Percentiles rank a stretch among this genome's conserved stretches.
phyloP scores from a whole-genome alignment of 495 filamentous ascomycete species.

The Penicillium canariense region DNA sequence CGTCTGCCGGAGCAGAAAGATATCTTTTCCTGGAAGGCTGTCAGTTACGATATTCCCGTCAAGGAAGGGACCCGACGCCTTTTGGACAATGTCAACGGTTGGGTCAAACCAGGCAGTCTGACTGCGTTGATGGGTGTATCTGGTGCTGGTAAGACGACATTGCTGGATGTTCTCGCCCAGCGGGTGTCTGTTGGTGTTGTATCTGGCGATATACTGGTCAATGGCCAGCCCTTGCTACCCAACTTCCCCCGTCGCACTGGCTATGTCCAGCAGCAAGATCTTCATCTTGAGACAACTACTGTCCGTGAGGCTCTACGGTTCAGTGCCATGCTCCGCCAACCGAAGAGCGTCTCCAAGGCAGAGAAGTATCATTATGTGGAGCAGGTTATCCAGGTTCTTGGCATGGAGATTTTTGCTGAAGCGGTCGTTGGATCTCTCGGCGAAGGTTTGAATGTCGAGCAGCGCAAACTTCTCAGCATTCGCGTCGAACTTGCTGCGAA shows the following conservation, averaged over 20 bases:
- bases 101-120: conserved; percentile 63
- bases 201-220: conserved; percentile 49
- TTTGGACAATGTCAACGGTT: conserved; percentile 60
- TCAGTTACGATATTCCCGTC: conserved; percentile 64
- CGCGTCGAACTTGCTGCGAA: conserved; percentile 88
- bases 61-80: conserved; percentile 55
- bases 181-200: conserved; percentile 50
- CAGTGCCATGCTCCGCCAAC: conserved; percentile 80
- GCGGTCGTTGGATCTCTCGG: conserved; percentile 40
- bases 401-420: conserved; percentile 44
- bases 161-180: conserved; percentile 58
- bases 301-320: conserved; percentile 83
- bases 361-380: conserved; percentile 51
- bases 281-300: conserved; percentile 81
- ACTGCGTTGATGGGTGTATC: conserved; percentile 60
- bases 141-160: conserved; percentile 64
- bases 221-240: conserved; percentile 52
- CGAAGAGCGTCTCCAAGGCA: conserved; percentile 37
- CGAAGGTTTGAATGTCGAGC: conserved; percentile 82
- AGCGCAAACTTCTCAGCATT: conserved; percentile 83
- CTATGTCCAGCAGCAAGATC: conserved; percentile 91
- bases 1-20: conserved; percentile 51
- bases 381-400: conserved; percentile 46
- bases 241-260: conserved; percentile 90
- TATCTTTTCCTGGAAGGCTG: conserved; percentile 69